Evolutionary conservation across 768 basidiomycete genomes (phyloP).

Genomic region (Mycena indigotica): DNA sequence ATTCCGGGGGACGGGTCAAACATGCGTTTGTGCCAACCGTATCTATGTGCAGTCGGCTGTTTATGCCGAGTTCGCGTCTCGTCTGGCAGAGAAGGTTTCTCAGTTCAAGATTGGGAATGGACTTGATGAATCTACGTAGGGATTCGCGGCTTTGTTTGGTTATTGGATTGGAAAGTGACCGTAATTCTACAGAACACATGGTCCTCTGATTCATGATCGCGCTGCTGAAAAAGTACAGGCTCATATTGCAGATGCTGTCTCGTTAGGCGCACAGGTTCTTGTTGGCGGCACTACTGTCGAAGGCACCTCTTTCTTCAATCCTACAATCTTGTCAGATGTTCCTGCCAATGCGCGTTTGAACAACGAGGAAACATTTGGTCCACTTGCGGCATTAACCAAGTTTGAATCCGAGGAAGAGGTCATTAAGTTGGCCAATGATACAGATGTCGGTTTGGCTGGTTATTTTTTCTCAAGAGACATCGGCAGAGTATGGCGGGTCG

Average conservation of each 20-base stretch:
- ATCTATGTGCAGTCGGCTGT: constrained; percentile 91
- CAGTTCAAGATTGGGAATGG: constrained; percentile 89
- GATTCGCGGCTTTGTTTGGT: constrained; percentile 3
- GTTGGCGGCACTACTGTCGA: constrained; percentile 80
- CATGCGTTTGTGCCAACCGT: constrained; percentile 86
- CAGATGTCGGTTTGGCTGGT: constrained; percentile 86
- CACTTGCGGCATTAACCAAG: constrained; percentile 80
- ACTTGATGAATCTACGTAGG: constrained; percentile 74
- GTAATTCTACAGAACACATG: constrained; percentile 71
- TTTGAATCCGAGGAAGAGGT: constrained; percentile 97
- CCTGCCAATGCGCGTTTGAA: constrained; percentile 64
- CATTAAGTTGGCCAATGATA: constrained; percentile 78
- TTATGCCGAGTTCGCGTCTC: constrained; percentile 90
- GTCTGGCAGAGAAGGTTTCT: constrained; percentile 81
- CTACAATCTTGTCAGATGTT: constrained; percentile 90
- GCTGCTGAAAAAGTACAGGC: constrained; percentile 83
- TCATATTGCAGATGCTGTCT: constrained; percentile 88
- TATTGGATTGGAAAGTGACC: neutral
- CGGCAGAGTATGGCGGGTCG: constrained; percentile 90
- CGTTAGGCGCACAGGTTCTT: constrained; percentile 83
- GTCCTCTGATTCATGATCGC: constrained; percentile 87
- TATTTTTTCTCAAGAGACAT: constrained; percentile 91
- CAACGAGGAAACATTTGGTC: constrained; percentile 94
- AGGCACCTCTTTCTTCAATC: constrained; percentile 71
- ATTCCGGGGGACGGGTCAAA: constrained; percentile 82